Base-by-base conservation (phyloP, 257 asterid species). In the Nicotiana paniculata region DNA sequence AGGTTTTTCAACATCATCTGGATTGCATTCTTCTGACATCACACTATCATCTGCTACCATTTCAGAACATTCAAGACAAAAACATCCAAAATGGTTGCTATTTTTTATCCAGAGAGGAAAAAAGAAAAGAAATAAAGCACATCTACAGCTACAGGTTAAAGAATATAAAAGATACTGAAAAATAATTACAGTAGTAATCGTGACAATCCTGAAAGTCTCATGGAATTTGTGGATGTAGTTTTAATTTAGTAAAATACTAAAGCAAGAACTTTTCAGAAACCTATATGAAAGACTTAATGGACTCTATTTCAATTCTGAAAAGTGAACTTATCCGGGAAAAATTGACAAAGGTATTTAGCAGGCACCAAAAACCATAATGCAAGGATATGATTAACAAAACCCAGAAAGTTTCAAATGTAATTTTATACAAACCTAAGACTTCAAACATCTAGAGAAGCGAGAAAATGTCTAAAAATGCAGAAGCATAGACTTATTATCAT, bases 31-130 rank as follows among this genome's bases (percentile, higher is more conserved):
- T 77, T 85, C 91, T 5, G 82, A 81, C 69, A 77, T 64, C 79
- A 66, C 64, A 30, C 77, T 53, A 75, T 85, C 94, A 59, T 88
- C 89, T 67, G 89, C 92, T 81, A 83, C 66, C 63, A 85, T 68
- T 78, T 51, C 78, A 69, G 65, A 55, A 21, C 81, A 88, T 55
- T 79, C 51, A 65, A 55, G 21, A 81, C 37, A 63, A 63, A 63
- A 63, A 63, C 18, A 63, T 67, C 65, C 37, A 81, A 61, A 65
- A 32, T 11, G 65, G 46, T 81, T 48, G 37, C 17, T 48, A 26
- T 1, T 63, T 26, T 26, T 30, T 5, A 63, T 26, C 69, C 69
- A 63, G 58, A 33, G 11, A 12, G 48, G 48, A 46, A 33, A 63
- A 63, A n/a, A 55, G 65, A n/a, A 39, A 74, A 30, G 37, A 37